Percentiles rank a stretch among this genome's conserved stretches.
These are phyloP conservation scores for Immersiella caudata DNA, from an alignment of 495 filamentous ascomycete genomes.

Conservation along the genomic window DNA sequence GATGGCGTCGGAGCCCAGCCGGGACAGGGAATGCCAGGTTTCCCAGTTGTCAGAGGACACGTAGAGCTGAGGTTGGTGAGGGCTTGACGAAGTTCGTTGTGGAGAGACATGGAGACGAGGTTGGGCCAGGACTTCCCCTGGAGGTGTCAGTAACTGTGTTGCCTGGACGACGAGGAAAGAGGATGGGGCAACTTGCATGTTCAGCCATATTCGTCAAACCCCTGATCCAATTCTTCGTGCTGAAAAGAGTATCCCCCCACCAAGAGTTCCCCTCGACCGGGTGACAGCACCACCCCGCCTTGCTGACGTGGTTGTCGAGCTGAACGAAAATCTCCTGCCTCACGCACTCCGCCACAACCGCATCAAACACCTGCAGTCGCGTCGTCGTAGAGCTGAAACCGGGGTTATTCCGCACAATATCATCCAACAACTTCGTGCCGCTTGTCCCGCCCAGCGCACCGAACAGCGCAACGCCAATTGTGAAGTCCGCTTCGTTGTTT, in stretches of 20 bases:
- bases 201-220: conserved; percentile 56
- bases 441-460: conserved; percentile 47
- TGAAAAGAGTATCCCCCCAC: conserved; percentile 61
- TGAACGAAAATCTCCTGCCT: conserved; percentile 57
- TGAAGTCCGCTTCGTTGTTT: conserved; percentile 49
- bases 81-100: conserved; percentile 57
- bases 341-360: conserved; percentile 50
- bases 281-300: conserved; percentile 60
- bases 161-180: background rate
- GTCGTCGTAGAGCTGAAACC: conserved; percentile 48
- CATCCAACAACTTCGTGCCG: conserved; percentile 44
- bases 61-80: conserved; percentile 31
- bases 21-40: conserved; percentile 53
- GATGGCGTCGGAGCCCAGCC: conserved; percentile 48
- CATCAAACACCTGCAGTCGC: conserved; percentile 54
- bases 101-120: conserved; percentile 54
- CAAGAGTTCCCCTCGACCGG: conserved; percentile 58
- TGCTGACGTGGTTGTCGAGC: conserved; percentile 63
- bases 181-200: conserved; percentile 44
- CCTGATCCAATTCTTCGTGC: conserved; percentile 55
- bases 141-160: conserved; percentile 36
- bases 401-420: conserved; percentile 51
- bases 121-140: conserved; percentile 38
- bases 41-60: conserved; percentile 52
- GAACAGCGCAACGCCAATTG: conserved; percentile 48